A percentile compares a stretch with the other conserved stretches of the same genome.
These are phyloP conservation scores for Nicotiana attenuata DNA, from an alignment of 257 asterid genomes.

Conservation along the genomic window DNA sequence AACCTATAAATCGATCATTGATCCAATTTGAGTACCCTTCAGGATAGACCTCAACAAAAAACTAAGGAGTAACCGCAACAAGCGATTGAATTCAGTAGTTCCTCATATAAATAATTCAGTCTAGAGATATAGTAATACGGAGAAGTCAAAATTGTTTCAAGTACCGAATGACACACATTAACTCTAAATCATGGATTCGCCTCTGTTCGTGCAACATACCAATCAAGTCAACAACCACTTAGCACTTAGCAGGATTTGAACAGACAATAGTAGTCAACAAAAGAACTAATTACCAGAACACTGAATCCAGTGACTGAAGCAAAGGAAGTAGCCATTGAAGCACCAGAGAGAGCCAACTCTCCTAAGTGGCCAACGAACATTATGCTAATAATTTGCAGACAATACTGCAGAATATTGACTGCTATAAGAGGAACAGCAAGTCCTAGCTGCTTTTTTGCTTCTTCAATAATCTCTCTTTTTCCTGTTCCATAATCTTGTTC, in stretches of 20 bases:
- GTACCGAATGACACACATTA: neutral
- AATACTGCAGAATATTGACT: slow-evolving; percentile 48
- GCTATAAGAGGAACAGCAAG: slow-evolving; percentile 56
- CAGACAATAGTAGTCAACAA: neutral
- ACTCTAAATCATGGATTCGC: neutral
- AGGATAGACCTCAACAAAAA: neutral
- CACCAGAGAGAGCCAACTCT: slow-evolving; percentile 50
- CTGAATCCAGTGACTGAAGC: slow-evolving; percentile 67
- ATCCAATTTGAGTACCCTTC: neutral
- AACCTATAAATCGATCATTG: neutral
- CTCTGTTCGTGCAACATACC: too few species aligned
- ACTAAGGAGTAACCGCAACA: neutral
- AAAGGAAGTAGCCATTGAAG: slow-evolving; percentile 66
- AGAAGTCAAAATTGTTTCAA: neutral
- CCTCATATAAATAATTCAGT: neutral
- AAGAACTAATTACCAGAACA: slow-evolving; percentile 40
- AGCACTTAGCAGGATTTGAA: neutral
- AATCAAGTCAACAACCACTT: neutral
- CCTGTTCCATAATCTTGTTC: neutral
- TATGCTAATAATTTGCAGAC: slow-evolving; percentile 47
- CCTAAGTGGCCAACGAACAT: slow-evolving; percentile 77
- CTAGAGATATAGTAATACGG: neutral
- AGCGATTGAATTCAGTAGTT: neutral
- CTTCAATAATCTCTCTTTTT: slow-evolving; percentile 28
- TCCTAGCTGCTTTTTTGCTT: slow-evolving; percentile 41